Evolutionary conservation across 805 yeast genomes (phyloP).

Genomic region (Metahyphopichia silvanorum): DNA sequence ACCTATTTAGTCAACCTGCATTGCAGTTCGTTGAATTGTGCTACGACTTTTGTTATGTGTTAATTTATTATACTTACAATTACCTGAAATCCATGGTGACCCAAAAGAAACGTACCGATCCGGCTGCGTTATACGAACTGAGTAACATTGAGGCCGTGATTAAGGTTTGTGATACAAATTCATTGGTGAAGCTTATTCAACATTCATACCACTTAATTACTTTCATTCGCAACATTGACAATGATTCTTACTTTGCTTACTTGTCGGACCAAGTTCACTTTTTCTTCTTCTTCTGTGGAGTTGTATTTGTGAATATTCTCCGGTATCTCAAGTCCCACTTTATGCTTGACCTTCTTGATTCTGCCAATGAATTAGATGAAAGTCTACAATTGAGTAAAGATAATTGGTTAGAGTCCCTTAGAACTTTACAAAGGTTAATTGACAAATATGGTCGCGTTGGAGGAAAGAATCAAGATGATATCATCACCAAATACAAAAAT

Average conservation of each 20-base stretch:
- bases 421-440: conserved; percentile 17
- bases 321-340: conserved; percentile 4
- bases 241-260: conserved; percentile 60
- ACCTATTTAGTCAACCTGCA: conserved; percentile 64
- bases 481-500: conserved; percentile 25
- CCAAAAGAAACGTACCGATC: not conserved
- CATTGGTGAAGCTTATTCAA: conserved; percentile 32
- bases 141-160: conserved; percentile 21
- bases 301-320: conserved; percentile 30
- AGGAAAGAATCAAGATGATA: conserved; percentile 23
- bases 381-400: conserved; percentile 2
- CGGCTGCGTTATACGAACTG: conserved; percentile 11
- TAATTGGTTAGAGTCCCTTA: conserved; percentile 6
- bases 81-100: conserved; percentile 13
- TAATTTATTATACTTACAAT: conserved; percentile 43
- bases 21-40: conserved; percentile 73
- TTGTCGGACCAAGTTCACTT: conserved; percentile 71
- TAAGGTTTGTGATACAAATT: conserved; percentile 18
- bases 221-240: conserved; percentile 36
- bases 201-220: conserved; percentile 43
- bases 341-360: conserved; percentile 3
- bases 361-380: conserved; percentile 1
- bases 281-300: conserved; percentile 41
- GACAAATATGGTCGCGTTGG: conserved; percentile 28
- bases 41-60: conserved; percentile 57